Evolutionary conservation across 768 basidiomycete genomes (phyloP), one percentile per base, ranked within the genome.

Genomic region (Termitomyces sp.): DNA sequence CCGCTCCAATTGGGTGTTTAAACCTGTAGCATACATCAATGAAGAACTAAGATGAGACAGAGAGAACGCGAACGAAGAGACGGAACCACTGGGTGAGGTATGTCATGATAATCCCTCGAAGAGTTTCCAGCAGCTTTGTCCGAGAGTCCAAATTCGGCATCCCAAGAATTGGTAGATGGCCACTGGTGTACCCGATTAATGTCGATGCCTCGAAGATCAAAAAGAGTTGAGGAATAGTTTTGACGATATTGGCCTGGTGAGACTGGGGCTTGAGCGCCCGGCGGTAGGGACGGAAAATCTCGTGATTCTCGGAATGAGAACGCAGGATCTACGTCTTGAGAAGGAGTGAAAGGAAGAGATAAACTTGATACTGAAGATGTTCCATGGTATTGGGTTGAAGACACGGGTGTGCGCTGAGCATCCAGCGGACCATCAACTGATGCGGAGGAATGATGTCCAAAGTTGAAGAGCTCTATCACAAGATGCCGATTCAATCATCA

Each of bases 201-300:
- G 55, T 44, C 12, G 40, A 44, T 20, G 12, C 12, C 28, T 13
- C 4, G 55, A 15, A 40, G 12, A n/a, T 42, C n/a, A 42, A n/a
- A 42, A n/a, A 32, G 13, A 2, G 40, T 42, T 13, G 39, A 18
- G 18, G 7, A 36, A 15, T 33, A 9, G 20, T 15, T 32, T 20
- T n/a, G 40, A 42, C 55, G 55, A 55, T 55, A 44, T 20, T 55
- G 55, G 9, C 28, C 55, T 20, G 55, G 55, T 32, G 40, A 55
- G 42, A 55, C 55, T 33, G 55, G 40, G 18, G 55, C 55, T 33
- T 33, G 55, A 33, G 55, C 55, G n/a, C 55, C 55, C 7, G 13
- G 28, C 7, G 55, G 55, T 13, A 55, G 42, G 13, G 40, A 9
- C n/a, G 3, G 4, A 13, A 5, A 15, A 55, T 44, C 2, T 33